These are phyloP conservation scores for Ligustrum vulgare DNA, from an alignment of 257 asterid species.

Conservation along the genomic window DNA sequence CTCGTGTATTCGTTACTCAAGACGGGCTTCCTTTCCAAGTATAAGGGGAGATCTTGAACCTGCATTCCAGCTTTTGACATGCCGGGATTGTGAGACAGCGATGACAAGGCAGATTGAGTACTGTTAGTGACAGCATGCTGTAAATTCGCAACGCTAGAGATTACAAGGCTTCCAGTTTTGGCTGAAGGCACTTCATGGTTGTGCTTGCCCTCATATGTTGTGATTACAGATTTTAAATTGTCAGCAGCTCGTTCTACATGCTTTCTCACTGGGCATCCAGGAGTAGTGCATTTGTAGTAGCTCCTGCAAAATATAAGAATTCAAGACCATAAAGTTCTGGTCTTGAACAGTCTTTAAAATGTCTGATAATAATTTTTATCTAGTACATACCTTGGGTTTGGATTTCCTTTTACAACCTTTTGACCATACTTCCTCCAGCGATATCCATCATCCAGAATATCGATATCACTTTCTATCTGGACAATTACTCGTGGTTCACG, in stretches of 20 bases:
- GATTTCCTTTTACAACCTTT: constrained; percentile 86
- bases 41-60: constrained; percentile 45
- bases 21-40: constrained; percentile 43
- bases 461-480: constrained; percentile 65
- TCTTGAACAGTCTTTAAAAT: neutral
- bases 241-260: constrained; percentile 82
- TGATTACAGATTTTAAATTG: constrained; percentile 59
- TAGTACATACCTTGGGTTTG: constrained; percentile 70
- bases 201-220: constrained; percentile 86
- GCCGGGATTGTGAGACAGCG: constrained; percentile 8
- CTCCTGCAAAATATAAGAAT: constrained; percentile 45
- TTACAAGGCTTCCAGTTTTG: constrained; percentile 29
- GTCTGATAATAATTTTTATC: neutral
- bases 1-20: constrained; percentile 37
- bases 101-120: constrained; percentile 18
- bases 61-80: constrained; percentile 31
- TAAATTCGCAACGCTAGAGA: constrained; percentile 20
- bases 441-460: constrained; percentile 83
- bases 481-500: constrained; percentile 73
- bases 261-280: constrained; percentile 74
- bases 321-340: neutral
- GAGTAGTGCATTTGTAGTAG: constrained; percentile 85
- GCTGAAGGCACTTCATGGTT: constrained; percentile 60
- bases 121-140: constrained; percentile 25
- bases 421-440: constrained; percentile 93